Percentiles rank a stretch among this genome's conserved stretches.
These are phyloP conservation scores for Pyrenophora graminea DNA, from an alignment of 2,329 filamentous ascomycete genomes.

Conservation along the genomic window DNA sequence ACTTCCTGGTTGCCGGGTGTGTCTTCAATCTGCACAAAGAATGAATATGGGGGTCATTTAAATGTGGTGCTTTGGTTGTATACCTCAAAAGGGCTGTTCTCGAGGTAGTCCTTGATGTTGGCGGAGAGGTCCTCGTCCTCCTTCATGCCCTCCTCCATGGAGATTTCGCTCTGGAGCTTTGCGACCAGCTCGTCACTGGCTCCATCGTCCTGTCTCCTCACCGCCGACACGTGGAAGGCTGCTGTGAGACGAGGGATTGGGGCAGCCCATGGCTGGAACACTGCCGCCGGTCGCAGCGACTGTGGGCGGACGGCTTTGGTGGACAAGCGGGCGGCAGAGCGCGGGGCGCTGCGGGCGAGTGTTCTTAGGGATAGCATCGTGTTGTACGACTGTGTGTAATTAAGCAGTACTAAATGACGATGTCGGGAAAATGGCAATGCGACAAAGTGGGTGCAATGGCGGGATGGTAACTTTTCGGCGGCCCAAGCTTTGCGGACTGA, in stretches of 20 bases:
- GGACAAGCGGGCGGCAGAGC: constrained; percentile 49
- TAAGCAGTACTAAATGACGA: constrained; percentile 8
- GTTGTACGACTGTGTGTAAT: not conserved
- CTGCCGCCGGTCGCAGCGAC: constrained; percentile 41
- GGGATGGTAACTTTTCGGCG: constrained; percentile 29
- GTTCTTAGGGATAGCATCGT: constrained; percentile 53
- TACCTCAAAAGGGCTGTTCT: constrained; percentile 82
- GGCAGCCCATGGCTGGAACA: constrained; percentile 41
- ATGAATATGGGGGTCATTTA: constrained; percentile 4
- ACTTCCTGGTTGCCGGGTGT: constrained; percentile 85
- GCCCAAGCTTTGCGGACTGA: constrained; percentile 19
- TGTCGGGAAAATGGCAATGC: constrained; percentile 6
- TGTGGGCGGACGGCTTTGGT: constrained; percentile 45
- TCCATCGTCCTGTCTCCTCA: constrained; percentile 44
- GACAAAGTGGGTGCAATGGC: constrained; percentile 10
- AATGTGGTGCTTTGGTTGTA: not conserved
- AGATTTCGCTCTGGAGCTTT: constrained; percentile 68
- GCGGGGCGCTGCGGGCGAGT: constrained; percentile 52
- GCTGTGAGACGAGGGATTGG: constrained; percentile 41
- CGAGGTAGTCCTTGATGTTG: constrained; percentile 84
- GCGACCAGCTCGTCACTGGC: constrained; percentile 76
- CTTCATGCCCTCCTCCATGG: constrained; percentile 78
- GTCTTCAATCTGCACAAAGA: constrained; percentile 64
- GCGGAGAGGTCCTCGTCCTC: constrained; percentile 71
- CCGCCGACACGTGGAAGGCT: constrained; percentile 51